Percentiles rank a stretch among this genome's conserved stretches.
Conservation (phyloP, 2,329 filamentous ascomycete genomes). For the Aspergillaceae sp. region DNA sequence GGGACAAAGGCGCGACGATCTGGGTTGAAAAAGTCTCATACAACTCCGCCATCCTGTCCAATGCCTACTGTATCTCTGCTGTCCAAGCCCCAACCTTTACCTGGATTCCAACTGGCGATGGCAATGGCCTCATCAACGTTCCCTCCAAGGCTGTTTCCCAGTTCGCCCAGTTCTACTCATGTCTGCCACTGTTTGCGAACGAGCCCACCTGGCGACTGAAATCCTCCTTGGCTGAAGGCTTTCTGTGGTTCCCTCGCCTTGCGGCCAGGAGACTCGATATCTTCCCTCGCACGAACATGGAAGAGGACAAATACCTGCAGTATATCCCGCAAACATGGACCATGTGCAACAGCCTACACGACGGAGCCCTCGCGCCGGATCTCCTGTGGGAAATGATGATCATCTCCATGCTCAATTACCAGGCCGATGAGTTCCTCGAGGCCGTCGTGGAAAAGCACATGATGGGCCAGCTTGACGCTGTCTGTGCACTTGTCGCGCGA, state of each 20-base stretch:
- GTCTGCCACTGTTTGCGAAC: conserved; percentile 2
- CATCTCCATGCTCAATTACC: conserved; percentile 17
- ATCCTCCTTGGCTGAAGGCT: conserved; percentile 3
- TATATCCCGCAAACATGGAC: conserved; percentile 20
- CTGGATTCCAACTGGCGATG: conserved; percentile 5
- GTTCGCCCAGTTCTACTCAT: conserved; percentile 1
- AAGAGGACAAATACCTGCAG: conserved; percentile 16
- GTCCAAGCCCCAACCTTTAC: conserved; percentile 9
- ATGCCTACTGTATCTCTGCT: conserved; percentile 22
- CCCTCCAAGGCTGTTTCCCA: background rate
- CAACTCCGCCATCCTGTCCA: conserved; percentile 10
- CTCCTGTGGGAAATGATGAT: conserved; percentile 21
- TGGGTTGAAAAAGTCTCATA: conserved; percentile 3
- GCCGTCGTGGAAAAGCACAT: conserved; percentile 8
- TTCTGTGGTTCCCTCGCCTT: conserved; percentile 3
- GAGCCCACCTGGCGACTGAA: background rate
- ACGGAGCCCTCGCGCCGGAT: conserved; percentile 2
- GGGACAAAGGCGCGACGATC: background rate
- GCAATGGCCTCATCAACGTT: background rate
- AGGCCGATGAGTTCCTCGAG: conserved; percentile 21
- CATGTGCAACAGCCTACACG: conserved; percentile 8
- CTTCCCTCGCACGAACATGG: conserved; percentile 8
- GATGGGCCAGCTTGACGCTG: background rate
- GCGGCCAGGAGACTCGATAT: conserved; percentile 5
- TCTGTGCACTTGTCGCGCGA: background rate